phyloP scores from a whole-genome alignment of 306 rosid species.

The Canavalia gladiata region DNA sequence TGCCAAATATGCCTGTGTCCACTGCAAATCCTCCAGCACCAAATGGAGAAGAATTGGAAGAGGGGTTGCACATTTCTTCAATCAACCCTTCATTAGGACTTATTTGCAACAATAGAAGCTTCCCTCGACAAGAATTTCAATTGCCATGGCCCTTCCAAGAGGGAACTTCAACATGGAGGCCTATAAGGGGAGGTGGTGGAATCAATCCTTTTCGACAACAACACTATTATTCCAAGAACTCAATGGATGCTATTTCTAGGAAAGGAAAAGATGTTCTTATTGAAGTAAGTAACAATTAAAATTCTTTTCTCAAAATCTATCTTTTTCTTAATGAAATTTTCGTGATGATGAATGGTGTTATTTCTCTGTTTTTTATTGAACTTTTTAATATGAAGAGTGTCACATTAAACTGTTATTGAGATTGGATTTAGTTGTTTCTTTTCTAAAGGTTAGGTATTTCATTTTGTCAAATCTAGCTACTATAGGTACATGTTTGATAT shows the following conservation, averaged over 20 bases:
- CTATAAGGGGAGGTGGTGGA: background rate
- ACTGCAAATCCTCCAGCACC: slow-evolving; percentile 37
- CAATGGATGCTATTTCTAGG: background rate
- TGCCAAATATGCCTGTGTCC: slow-evolving; percentile 41
- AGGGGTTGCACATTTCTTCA: slow-evolving; percentile 62
- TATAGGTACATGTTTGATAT: no score
- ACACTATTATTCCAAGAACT: background rate
- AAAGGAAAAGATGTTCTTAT: slow-evolving; percentile 53
- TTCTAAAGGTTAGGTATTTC: no score
- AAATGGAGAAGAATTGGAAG: slow-evolving; percentile 53
- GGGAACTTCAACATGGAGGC: no score
- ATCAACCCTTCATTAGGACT: background rate
- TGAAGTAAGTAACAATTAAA: slow-evolving; percentile 42
- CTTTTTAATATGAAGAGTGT: background rate
- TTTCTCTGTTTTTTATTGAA: slow-evolving; percentile 29
- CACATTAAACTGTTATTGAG: background rate
- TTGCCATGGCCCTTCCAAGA: no score
- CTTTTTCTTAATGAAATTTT: background rate
- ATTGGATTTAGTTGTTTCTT: background rate
- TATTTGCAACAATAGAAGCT: no score
- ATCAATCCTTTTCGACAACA: background rate
- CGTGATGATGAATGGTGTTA: slow-evolving; percentile 57
- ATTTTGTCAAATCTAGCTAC: no score
- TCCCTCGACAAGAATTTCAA: no score
- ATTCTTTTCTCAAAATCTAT: slow-evolving; percentile 28